Conservation (phyloP, 495 filamentous ascomycete species). For the Penicillium manginii region DNA sequence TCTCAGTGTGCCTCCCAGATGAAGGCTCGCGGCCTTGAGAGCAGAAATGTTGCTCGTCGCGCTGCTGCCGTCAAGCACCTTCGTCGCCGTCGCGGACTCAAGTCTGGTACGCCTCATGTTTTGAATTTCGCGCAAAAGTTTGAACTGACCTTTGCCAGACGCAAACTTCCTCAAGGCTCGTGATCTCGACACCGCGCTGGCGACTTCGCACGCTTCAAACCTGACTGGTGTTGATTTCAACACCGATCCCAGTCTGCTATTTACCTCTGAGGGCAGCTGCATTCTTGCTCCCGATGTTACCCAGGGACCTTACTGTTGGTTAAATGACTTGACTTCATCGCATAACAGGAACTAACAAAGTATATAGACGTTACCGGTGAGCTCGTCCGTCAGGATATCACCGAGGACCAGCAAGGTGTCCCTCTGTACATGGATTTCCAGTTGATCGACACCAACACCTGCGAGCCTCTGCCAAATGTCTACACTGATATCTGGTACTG, state of each 20-base stretch:
- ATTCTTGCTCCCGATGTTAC: constrained; percentile 60
- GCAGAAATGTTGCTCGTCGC: constrained; percentile 49
- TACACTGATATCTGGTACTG: constrained; percentile 67
- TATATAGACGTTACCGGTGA: constrained; percentile 48
- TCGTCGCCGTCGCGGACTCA: constrained; percentile 31
- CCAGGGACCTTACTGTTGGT: constrained; percentile 59
- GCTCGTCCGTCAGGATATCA: constrained; percentile 58
- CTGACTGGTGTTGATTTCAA: constrained; percentile 49
- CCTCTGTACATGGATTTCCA: constrained; percentile 62
- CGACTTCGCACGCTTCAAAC: constrained; percentile 47
- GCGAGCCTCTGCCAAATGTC: constrained; percentile 54
- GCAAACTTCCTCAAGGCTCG: constrained; percentile 42
- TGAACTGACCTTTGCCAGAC: constrained; percentile 14
- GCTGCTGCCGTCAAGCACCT: constrained; percentile 33
- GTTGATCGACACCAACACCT: constrained; percentile 61
- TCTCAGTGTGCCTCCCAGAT: constrained; percentile 53
- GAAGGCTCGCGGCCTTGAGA: constrained; percentile 52
- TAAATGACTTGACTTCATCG: neutral
- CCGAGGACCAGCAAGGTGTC: constrained; percentile 60
- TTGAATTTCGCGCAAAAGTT: neutral
- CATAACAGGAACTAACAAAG: neutral
- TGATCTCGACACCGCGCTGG: constrained; percentile 42
- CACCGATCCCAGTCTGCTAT: constrained; percentile 53
- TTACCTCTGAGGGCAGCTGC: constrained; percentile 57
- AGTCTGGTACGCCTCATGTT: constrained; percentile 12